These are phyloP conservation scores for Wickerhamiella sorbophila DNA, from an alignment of 805 yeast genomes.

Conservation along the genomic window DNA sequence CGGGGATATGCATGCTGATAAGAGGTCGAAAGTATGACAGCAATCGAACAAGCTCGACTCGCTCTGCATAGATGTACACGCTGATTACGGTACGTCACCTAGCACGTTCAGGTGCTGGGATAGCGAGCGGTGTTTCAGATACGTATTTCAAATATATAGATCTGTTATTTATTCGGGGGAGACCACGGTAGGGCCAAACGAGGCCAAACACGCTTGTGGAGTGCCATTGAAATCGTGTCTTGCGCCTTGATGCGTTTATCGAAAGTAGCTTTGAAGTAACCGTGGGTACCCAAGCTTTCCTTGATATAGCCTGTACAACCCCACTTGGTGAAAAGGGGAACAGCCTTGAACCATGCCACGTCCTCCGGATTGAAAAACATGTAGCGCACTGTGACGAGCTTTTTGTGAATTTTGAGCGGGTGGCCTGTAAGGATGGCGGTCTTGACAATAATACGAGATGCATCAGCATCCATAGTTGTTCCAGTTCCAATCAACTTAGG, in stretches of 20 bases:
- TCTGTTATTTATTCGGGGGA: not conserved
- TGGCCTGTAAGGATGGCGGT: slow-evolving; percentile 85
- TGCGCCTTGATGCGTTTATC: slow-evolving; percentile 84
- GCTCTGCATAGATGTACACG: too few species aligned
- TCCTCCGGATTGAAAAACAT: slow-evolving; percentile 94
- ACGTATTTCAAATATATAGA: not conserved
- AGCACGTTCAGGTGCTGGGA: too few species aligned
- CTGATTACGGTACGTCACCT: too few species aligned
- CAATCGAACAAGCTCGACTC: too few species aligned
- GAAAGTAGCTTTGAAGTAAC: slow-evolving; percentile 90
- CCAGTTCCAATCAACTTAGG: slow-evolving; percentile 72
- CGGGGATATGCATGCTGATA: too few species aligned
- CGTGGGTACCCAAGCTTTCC: slow-evolving; percentile 95
- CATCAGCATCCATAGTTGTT: slow-evolving; percentile 74
- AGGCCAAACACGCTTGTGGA: slow-evolving; percentile 94
- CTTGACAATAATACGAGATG: slow-evolving; percentile 71
- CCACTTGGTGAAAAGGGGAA: slow-evolving; percentile 81
- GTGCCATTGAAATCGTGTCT: slow-evolving; percentile 85
- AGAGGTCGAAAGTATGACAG: too few species aligned
- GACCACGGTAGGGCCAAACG: not conserved
- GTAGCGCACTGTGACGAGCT: slow-evolving; percentile 81
- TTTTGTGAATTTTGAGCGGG: slow-evolving; percentile 88
- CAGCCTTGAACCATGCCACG: slow-evolving; percentile 74
- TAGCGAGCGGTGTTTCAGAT: too few species aligned
- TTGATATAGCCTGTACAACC: slow-evolving; percentile 93